A percentile compares a stretch with the other conserved stretches of the same genome.
phyloP scores from a whole-genome alignment of 768 basidiomycete genomes.

The Mycena pura region DNA sequence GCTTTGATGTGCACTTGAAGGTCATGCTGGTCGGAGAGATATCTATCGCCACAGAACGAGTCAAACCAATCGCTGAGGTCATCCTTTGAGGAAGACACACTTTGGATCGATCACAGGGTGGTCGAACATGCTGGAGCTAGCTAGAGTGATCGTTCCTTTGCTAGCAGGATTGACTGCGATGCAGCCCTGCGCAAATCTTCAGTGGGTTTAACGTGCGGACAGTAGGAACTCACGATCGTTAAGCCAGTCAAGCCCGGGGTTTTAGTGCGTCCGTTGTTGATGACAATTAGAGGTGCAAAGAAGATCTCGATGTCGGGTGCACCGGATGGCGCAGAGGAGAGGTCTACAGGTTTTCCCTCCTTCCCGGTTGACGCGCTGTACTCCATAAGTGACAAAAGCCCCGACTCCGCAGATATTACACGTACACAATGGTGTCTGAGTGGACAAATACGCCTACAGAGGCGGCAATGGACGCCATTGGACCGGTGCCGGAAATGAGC shows the following conservation, averaged over 20 bases:
- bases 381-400: neutral
- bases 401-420: neutral
- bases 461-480: constrained; percentile 6
- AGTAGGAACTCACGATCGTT: neutral
- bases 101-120: constrained; percentile 20
- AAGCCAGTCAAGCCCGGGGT: constrained; percentile 5
- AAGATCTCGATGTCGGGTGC: constrained; percentile 19
- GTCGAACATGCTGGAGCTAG: constrained; percentile 12
- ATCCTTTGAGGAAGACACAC: neutral
- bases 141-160: constrained; percentile 11
- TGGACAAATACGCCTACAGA: constrained; percentile 16
- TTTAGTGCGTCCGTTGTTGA: constrained; percentile 16
- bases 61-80: neutral
- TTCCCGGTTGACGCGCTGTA: neutral
- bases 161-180: constrained; percentile 7
- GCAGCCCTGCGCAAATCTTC: neutral
- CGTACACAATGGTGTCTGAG: constrained; percentile 15
- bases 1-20: constrained; percentile 25
- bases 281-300: constrained; percentile 16
- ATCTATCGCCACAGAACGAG: constrained; percentile 10
- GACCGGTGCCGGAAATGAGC: constrained; percentile 9
- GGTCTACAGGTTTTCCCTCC: constrained; percentile 5
- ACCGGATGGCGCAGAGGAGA: neutral
- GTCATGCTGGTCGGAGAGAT: constrained; percentile 27
- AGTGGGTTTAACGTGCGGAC: neutral